Percentiles rank a stretch among this genome's conserved stretches.
phyloP scores from a whole-genome alignment of 495 filamentous ascomycete genomes.

The Penicillium goetzii region DNA sequence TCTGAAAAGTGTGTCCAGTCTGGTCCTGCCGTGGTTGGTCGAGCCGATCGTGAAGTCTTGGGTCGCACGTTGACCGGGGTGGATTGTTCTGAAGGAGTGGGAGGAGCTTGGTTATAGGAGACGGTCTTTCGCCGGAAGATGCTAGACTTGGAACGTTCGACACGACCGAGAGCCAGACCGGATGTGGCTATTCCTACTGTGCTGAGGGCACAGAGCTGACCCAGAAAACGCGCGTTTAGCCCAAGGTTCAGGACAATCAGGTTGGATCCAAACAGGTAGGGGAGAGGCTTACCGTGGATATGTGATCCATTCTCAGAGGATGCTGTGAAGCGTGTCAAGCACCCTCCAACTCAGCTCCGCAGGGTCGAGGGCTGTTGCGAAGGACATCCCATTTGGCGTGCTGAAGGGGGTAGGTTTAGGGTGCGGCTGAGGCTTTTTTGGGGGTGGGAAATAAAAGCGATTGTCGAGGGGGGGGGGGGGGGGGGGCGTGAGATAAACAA shows the following conservation, averaged over 20 bases:
- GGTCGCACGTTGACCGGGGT: conserved; percentile 33
- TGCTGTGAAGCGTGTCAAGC: conserved; percentile 38
- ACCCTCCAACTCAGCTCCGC: conserved; percentile 46
- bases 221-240: not conserved
- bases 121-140: conserved; percentile 37
- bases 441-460: not conserved
- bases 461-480: conserved; percentile 26
- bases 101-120: conserved; percentile 29
- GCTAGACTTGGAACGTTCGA: conserved; percentile 42
- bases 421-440: conserved; percentile 5
- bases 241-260: not conserved
- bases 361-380: conserved; percentile 38
- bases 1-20: conserved; percentile 15
- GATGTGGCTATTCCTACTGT: conserved; percentile 69
- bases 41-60: conserved; percentile 29
- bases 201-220: conserved; percentile 71
- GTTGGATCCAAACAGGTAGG: not conserved
- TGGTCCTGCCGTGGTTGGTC: conserved; percentile 21
- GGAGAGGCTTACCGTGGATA: conserved; percentile 47
- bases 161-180: conserved; percentile 66
- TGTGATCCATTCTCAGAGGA: conserved; percentile 52
- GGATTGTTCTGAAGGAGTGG: conserved; percentile 20
- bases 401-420: conserved; percentile 13
- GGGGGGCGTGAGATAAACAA: conserved; percentile 33
- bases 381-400: conserved; percentile 47